A percentile compares a stretch with the other conserved stretches of the same genome.
These are phyloP conservation scores for Fulvia fulva DNA, from an alignment of 2,329 filamentous ascomycete species.

Conservation along the genomic window DNA sequence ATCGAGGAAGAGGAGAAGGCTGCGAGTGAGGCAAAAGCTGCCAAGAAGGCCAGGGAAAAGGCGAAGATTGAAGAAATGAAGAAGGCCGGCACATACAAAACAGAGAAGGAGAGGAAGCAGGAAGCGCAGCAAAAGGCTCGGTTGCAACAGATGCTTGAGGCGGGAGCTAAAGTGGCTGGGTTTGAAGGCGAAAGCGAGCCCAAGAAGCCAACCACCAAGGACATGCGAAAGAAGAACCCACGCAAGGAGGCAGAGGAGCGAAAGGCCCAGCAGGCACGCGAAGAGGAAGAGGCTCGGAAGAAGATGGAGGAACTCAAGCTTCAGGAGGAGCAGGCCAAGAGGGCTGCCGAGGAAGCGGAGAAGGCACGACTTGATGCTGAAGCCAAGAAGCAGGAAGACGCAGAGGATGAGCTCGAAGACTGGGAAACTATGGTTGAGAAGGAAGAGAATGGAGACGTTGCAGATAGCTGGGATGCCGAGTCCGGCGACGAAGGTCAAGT, in stretches of 20 bases:
- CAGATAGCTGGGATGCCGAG: conserved; percentile 93
- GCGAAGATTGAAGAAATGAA: conserved; percentile 82
- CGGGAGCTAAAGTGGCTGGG: conserved; percentile 58
- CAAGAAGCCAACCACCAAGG: conserved; percentile 75
- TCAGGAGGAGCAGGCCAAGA: conserved; percentile 66
- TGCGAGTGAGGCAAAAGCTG: conserved; percentile 67
- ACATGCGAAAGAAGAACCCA: conserved; percentile 69
- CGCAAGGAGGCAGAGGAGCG: conserved; percentile 57
- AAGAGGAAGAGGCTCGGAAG: conserved; percentile 53
- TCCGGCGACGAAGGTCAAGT: conserved; percentile 62
- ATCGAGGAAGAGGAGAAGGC: conserved; percentile 69
- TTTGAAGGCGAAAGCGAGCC: conserved; percentile 68
- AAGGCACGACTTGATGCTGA: conserved; percentile 66
- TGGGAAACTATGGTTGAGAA: conserved; percentile 81
- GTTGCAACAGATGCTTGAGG: conserved; percentile 78
- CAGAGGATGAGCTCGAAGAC: conserved; percentile 67
- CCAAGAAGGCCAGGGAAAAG: conserved; percentile 83
- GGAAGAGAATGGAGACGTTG: conserved; percentile 65
- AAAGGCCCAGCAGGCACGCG: conserved; percentile 38
- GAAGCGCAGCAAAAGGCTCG: conserved; percentile 75
- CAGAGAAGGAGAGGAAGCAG: conserved; percentile 79
- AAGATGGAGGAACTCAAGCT: conserved; percentile 53
- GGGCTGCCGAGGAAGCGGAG: conserved; percentile 72
- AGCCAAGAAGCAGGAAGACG: conserved; percentile 58
- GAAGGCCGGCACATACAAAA: conserved; percentile 81